Evolutionary conservation across 768 basidiomycete species (phyloP), one percentile per base, ranked within the genome.

Genomic region (Coprinopsis strossmayeri): DNA sequence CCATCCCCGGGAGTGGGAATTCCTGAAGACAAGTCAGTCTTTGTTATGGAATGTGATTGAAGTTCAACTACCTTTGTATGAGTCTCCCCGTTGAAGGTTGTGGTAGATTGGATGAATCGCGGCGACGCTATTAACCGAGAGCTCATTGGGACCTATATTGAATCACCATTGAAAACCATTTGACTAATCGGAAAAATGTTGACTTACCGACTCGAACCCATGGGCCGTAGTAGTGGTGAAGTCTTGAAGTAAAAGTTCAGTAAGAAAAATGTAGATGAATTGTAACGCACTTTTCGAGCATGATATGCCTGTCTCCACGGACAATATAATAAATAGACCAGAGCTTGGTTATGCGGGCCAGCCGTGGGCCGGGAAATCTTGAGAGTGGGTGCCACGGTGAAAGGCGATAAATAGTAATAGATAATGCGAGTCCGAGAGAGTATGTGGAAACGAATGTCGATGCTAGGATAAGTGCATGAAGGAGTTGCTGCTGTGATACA

Each of bases 351-450:
- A 66, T 23, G 46, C 57, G 65, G 45, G 60, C 59, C 3, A 56
- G 35, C 26, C 53, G 37, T 3, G 69, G 69, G 1, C 68, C 69
- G 21, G 69, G 68, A 52, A 64, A 67, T 12, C 52, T 56, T 9
- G 69, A 64, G 20, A 70, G 64, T n/a, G 69, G 67, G 26, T 71
- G 69, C 48, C 59, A 62, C 3, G 67, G 59, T 1, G 69, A 70
- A 18, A 71, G 49, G 21, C 69, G 67, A 54, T 69, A 69, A 3
- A 56, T 28, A 2, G 57, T 48, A 25, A 67, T 63, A 1, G 69
- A 68, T 27, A 38, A 18, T 7, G 9, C 12, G 17, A 38, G 37
- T 7, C 37, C 37, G 37, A 17, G 5, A 9, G 7, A 15, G 18
- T 38, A 38, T 15, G 17, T 5, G 5, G 20, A 7, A 17, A 38